phyloP scores from a whole-genome alignment of 441 rosid genomes.

The Sinapis alba region DNA sequence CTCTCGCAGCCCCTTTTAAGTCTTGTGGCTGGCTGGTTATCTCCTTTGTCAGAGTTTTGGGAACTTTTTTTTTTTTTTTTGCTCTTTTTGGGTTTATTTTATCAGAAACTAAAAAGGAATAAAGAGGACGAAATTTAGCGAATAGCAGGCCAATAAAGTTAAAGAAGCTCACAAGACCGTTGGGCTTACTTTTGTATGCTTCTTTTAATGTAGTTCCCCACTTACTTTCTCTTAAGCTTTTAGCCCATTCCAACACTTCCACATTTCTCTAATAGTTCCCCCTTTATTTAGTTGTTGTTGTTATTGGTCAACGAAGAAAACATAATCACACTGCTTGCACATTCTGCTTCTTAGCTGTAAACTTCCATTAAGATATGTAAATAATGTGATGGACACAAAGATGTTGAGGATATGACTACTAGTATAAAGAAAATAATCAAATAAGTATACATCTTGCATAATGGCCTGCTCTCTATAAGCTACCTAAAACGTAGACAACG shows the following conservation, averaged over 20 bases:
- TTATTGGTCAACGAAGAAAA: background rate
- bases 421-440: background rate
- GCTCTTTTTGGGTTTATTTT: constrained; percentile 32
- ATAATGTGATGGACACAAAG: constrained; percentile 2
- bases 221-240: background rate
- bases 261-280: no score
- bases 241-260: background rate
- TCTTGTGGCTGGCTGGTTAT: constrained; percentile 16
- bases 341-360: constrained; percentile 10
- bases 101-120: background rate
- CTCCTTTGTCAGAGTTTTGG: constrained; percentile 21
- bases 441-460: background rate
- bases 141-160: background rate
- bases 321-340: background rate
- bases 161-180: background rate
- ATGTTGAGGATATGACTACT: background rate
- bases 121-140: background rate
- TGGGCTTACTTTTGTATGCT: constrained; percentile 17
- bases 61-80: constrained; percentile 19
- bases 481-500: background rate
- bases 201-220: background rate
- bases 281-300: background rate
- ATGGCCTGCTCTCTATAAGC: constrained; percentile 20
- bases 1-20: constrained; percentile 24
- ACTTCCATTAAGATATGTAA: constrained; percentile 12